A percentile compares a stretch with the other conserved stretches of the same genome.
Evolutionary conservation across 441 rosid species (phyloP).

Genomic region (Pelargonium citronellum): DNA sequence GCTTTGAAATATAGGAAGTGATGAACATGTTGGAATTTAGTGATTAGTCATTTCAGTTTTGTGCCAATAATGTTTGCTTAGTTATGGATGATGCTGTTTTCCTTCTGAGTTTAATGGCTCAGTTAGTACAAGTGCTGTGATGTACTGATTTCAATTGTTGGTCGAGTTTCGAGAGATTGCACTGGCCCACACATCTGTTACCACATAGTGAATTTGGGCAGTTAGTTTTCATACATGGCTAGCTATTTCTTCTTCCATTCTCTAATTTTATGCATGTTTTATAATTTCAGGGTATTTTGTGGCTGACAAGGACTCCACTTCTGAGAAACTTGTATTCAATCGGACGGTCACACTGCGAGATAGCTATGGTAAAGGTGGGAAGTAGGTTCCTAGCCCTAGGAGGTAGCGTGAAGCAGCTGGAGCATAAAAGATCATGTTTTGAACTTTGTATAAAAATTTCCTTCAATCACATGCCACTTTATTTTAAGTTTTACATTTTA

Average conservation of each 20-base stretch:
- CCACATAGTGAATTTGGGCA: background rate
- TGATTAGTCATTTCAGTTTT: background rate
- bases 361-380: conserved; percentile 59
- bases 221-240: background rate
- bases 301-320: conserved; percentile 67
- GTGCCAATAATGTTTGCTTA: background rate
- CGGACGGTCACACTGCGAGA: conserved; percentile 80
- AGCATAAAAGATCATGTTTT: background rate
- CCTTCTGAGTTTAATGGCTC: background rate
- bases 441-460: background rate
- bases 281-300: conserved; percentile 57
- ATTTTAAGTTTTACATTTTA: background rate
- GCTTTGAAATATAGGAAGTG: background rate
- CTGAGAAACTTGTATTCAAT: conserved; percentile 70
- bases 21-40: background rate
- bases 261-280: conserved; percentile 7
- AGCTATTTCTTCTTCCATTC: background rate
- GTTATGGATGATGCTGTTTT: background rate
- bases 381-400: conserved; percentile 25
- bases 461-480: background rate
- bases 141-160: background rate
- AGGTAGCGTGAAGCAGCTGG: background rate
- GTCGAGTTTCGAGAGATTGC: background rate
- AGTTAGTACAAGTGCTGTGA: background rate
- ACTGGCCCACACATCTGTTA: background rate